Evolutionary conservation across 2,329 filamentous ascomycete genomes (phyloP).

Genomic region (Tolypocladium album): DNA sequence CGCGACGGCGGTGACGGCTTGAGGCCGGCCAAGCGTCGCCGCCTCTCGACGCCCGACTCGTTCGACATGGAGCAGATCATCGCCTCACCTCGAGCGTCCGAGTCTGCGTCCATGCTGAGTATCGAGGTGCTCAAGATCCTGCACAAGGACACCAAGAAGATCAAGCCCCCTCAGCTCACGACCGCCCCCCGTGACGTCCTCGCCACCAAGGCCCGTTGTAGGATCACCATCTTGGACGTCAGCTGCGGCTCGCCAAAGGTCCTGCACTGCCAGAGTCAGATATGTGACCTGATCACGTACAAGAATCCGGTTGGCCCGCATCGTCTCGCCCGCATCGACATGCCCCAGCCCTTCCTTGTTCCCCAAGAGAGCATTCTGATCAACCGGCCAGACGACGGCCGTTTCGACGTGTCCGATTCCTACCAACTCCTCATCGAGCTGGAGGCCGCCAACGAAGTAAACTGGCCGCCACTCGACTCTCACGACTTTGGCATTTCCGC

Average conservation of each 20-base stretch:
- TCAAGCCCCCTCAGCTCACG: slow-evolving; percentile 15
- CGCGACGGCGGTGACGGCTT: slow-evolving; percentile 24
- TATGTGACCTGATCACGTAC: slow-evolving; percentile 40
- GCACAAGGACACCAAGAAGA: slow-evolving; percentile 34
- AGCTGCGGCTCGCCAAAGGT: slow-evolving; percentile 26
- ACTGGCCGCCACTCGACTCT: slow-evolving; percentile 42
- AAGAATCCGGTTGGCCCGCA: slow-evolving; percentile 35
- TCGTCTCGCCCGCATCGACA: slow-evolving; percentile 35
- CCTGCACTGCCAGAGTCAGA: slow-evolving; percentile 42
- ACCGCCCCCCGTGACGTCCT: slow-evolving; percentile 18
- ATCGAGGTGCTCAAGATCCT: slow-evolving; percentile 43
- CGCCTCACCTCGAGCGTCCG: slow-evolving; percentile 16
- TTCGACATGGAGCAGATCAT: slow-evolving; percentile 21
- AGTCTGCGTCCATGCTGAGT: slow-evolving; percentile 31
- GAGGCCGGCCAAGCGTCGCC: slow-evolving; percentile 39
- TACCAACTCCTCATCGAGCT: slow-evolving; percentile 43
- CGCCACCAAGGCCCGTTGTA: slow-evolving; percentile 23
- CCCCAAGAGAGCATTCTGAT: slow-evolving; percentile 40
- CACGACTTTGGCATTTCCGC: slow-evolving; percentile 18
- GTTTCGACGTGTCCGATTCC: slow-evolving; percentile 35
- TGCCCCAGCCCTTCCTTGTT: slow-evolving; percentile 39
- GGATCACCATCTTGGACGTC: slow-evolving; percentile 25
- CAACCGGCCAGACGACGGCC: slow-evolving; percentile 33
- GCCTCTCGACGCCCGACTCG: slow-evolving; percentile 28
- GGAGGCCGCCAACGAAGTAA: slow-evolving; percentile 34